phyloP scores from a whole-genome alignment of 306 rosid genomes.

The Coriaria nepalensis region DNA sequence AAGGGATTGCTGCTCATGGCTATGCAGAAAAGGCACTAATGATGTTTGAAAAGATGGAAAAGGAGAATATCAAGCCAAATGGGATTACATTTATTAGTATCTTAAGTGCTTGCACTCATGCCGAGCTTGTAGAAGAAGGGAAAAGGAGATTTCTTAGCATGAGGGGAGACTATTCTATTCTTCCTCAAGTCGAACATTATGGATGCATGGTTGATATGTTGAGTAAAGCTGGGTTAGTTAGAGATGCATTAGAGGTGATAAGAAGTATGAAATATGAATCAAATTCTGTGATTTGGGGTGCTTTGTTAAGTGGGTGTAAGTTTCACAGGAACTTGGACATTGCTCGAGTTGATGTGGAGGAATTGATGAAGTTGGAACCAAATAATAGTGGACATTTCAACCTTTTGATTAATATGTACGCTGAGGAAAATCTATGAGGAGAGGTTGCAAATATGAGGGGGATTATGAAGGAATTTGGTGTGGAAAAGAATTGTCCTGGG shows the following conservation, averaged over 20 bases:
- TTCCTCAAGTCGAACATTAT: slow-evolving; percentile 51
- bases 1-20: slow-evolving; percentile 68
- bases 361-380: slow-evolving; percentile 52
- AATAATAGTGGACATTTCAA: slow-evolving; percentile 46
- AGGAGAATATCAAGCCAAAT: slow-evolving; percentile 44
- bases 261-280: slow-evolving; percentile 39
- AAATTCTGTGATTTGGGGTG: slow-evolving; percentile 66
- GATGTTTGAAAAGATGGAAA: slow-evolving; percentile 53
- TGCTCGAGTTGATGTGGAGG: slow-evolving; percentile 35
- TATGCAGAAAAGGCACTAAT: slow-evolving; percentile 32
- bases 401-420: slow-evolving; percentile 57
- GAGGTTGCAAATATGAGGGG: slow-evolving; percentile 45
- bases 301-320: slow-evolving; percentile 70
- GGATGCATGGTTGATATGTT: slow-evolving; percentile 79
- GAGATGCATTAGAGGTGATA: slow-evolving; percentile 52
- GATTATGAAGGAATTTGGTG: slow-evolving; percentile 50
- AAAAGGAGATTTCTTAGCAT: slow-evolving; percentile 38
- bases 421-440: slow-evolving; percentile 47
- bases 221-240: slow-evolving; percentile 68
- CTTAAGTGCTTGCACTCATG: slow-evolving; percentile 67
- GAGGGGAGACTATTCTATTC: slow-evolving; percentile 32
- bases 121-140: slow-evolving; percentile 61
- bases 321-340: slow-evolving; percentile 45
- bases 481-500: slow-evolving; percentile 63
- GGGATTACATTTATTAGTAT: slow-evolving; percentile 55